Percentiles rank a stretch among this genome's conserved stretches.
These are phyloP conservation scores for Sapria himalayana DNA, from an alignment of 345 rosid species.

Conservation along the genomic window DNA sequence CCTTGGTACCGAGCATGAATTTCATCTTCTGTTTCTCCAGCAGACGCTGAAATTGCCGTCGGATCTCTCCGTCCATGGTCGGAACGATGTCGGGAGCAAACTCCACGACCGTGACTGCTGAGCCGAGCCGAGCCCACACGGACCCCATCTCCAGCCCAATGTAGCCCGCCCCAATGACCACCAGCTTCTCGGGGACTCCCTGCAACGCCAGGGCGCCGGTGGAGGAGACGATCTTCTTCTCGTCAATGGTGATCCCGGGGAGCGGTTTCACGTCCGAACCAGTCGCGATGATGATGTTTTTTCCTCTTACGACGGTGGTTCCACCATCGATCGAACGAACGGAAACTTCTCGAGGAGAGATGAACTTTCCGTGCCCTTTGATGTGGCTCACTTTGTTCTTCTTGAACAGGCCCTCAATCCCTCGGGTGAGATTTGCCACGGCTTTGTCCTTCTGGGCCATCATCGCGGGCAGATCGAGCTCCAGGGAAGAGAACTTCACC, in stretches of 20 bases:
- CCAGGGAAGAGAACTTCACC: conserved; percentile 71
- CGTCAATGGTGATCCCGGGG: conserved; percentile 90
- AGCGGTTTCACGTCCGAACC: conserved; percentile 94
- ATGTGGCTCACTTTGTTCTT: conserved; percentile 91
- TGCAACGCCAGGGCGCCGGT: conserved; percentile 73
- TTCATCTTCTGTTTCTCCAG: conserved; percentile 98
- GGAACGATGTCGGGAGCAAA: conserved; percentile 89
- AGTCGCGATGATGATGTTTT: conserved; percentile 73
- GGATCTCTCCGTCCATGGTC: conserved; percentile 83
- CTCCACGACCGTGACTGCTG: conserved; percentile 96
- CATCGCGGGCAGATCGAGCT: conserved; percentile 93
- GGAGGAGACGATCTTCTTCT: conserved; percentile 79
- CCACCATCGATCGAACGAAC: conserved; percentile 75
- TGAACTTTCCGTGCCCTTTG: conserved; percentile 79
- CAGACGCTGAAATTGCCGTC: conserved; percentile 80
- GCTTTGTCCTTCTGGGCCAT: conserved; percentile 93
- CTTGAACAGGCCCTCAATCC: conserved; percentile 93
- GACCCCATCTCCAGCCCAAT: conserved; percentile 99
- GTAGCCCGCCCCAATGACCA: conserved; percentile 95
- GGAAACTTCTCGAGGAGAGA: conserved; percentile 77
- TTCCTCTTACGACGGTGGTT: conserved; percentile 60
- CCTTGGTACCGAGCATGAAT: conserved; percentile 96
- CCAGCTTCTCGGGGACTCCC: conserved; percentile 78
- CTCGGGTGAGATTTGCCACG: conserved; percentile 60
- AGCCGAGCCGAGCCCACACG: conserved; percentile 84